Base-by-base conservation (phyloP, 1,139 yeast species). In the Lodderomyces elongisporus region DNA sequence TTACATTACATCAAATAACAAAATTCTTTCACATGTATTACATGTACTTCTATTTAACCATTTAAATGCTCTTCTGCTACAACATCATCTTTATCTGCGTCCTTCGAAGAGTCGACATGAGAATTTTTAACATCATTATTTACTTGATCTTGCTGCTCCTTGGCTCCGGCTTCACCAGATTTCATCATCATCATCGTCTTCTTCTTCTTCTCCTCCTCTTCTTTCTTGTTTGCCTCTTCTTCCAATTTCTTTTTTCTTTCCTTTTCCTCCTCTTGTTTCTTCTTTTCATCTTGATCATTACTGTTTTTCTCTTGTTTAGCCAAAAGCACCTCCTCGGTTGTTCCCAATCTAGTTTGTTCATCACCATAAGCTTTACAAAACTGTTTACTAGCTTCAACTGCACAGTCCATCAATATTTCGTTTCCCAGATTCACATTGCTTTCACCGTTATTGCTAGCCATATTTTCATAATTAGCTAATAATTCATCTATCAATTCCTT, bases 281-380 rank as follows among this genome's bases (percentile, higher is more conserved):
- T 20, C 30, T 24, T 26, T 18, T 33, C 33, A 6, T 28, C 28
- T 21, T 26, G 27, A 14, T 33, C 16, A 9, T 33, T 21, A n/a
- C 25, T 28, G 22, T 8, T n/a, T n/a, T n/a, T n/a, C n/a, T n/a
- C n/a, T 10, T 18, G 22, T 18, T 18, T n/a, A 13, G 26, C 26
- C 7, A 13, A 7, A 24, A 30, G 18, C 5, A 30, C 27, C n/a
- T 28, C 34, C 21, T 36, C 41, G 5, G 36, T 36, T 20, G 17
- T 17, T 5, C 39, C 42, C 27, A 36, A 34, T 8, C 21, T 27
- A 8, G 33, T 25, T 20, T 36, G 36, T 20, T 47, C 54, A 2
- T 37, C 34, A n/a, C 56, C 58, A 35, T 43, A 53, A 3, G 33
- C 38, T 25, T 41, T 38, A 38, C 58, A 53, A 35, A 52, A 53